These are phyloP conservation scores for Triangularia verruculosa DNA, from an alignment of 2,329 filamentous ascomycete genomes.

Conservation along the genomic window DNA sequence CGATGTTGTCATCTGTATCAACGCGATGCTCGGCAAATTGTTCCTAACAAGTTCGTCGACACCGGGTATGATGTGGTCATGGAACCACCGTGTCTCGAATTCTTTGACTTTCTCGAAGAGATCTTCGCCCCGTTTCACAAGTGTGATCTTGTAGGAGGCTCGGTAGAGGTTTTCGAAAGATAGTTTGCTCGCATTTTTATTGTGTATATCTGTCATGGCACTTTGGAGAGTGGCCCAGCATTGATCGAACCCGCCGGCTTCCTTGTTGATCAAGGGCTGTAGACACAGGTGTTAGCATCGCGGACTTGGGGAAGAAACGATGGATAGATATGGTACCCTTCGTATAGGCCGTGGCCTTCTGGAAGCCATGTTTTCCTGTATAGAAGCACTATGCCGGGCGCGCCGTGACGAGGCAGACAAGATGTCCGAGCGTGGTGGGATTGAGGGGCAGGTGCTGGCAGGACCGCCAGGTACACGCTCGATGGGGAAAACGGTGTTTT, in stretches of 20 bases:
- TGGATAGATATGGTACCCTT: slow-evolving; percentile 15
- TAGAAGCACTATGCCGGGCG: slow-evolving; percentile 14
- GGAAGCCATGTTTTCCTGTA: not conserved
- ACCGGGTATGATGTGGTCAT: slow-evolving; percentile 64
- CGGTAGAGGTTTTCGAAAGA: slow-evolving; percentile 97
- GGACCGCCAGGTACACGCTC: too few relatives aligned
- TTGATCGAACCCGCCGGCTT: slow-evolving; percentile 75
- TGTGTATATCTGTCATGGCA: slow-evolving; percentile 84
- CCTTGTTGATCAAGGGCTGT: slow-evolving; percentile 36
- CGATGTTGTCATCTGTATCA: slow-evolving; percentile 54
- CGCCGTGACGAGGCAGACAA: slow-evolving; percentile 12
- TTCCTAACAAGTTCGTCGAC: slow-evolving; percentile 70
- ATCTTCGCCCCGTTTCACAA: slow-evolving; percentile 78
- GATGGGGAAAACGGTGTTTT: too few relatives aligned
- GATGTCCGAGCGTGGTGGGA: not conserved
- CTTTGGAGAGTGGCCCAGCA: slow-evolving; percentile 75
- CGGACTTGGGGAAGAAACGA: not conserved
- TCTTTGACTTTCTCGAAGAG: slow-evolving; percentile 78
- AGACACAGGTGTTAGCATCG: slow-evolving; percentile 11
- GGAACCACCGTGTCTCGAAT: slow-evolving; percentile 81
- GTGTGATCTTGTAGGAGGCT: slow-evolving; percentile 87
- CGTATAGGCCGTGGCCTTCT: slow-evolving; percentile 24
- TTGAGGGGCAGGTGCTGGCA: too few relatives aligned
- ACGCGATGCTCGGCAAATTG: slow-evolving; percentile 59
- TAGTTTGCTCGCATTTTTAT: slow-evolving; percentile 81